Conservation (phyloP, 2,329 filamentous ascomycete genomes). For the Pseudopithomyces chartarum region DNA sequence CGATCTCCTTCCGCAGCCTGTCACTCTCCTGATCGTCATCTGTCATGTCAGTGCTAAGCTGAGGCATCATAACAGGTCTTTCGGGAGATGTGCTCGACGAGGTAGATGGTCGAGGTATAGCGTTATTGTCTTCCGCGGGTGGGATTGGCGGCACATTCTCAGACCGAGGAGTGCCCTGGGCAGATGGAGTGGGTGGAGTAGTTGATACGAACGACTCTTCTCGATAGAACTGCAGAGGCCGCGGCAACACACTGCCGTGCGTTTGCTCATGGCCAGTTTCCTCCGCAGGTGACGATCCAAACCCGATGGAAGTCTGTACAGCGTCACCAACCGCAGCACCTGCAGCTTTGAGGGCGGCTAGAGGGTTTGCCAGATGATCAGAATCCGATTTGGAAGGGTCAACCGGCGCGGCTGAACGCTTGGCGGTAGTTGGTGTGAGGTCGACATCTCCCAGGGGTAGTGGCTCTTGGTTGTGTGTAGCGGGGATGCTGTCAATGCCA, state of each 20-base stretch:
- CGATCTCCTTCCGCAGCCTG: constrained; percentile 73
- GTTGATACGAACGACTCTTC: constrained; percentile 42
- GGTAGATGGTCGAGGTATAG: constrained; percentile 14
- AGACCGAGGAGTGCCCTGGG: constrained; percentile 48
- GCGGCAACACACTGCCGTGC: constrained; percentile 44
- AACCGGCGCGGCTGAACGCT: constrained; percentile 30
- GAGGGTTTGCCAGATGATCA: constrained; percentile 43
- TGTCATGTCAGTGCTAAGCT: constrained; percentile 56
- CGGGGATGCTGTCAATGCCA: constrained; percentile 9
- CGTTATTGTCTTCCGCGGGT: constrained; percentile 47
- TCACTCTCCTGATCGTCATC: constrained; percentile 72
- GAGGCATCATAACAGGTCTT: constrained; percentile 33
- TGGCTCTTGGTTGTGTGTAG: constrained; percentile 9
- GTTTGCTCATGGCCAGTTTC: constrained; percentile 9
- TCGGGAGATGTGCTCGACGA: constrained; percentile 19
- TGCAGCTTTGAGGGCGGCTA: constrained; percentile 52
- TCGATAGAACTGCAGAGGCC: constrained; percentile 46
- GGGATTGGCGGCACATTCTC: constrained; percentile 35
- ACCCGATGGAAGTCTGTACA: constrained; percentile 47
- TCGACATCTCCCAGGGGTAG: constrained; percentile 35
- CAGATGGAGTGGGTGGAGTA: constrained; percentile 52
- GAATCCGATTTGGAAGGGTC: constrained; percentile 20
- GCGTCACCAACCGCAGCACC: constrained; percentile 56
- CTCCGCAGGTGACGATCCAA: constrained; percentile 25
- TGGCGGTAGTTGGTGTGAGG: constrained; percentile 44